Base-by-base conservation (phyloP, 1,284 basidiomycete genomes). In the Sporisorium sorghi region DNA sequence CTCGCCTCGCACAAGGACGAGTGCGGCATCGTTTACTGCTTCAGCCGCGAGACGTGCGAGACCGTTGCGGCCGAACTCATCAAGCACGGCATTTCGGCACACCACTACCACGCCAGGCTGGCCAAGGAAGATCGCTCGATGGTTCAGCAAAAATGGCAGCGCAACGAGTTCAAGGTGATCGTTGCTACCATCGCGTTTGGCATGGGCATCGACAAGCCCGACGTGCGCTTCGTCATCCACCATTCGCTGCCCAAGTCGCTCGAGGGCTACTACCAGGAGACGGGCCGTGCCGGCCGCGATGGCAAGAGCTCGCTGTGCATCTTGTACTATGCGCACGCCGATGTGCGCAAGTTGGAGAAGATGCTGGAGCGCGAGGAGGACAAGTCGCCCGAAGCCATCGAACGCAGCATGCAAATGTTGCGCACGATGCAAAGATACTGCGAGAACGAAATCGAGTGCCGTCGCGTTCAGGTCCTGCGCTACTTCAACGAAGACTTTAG, bases 151-250 rank as follows among this genome's bases (percentile, higher is more conserved):
- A 88, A 89, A 26, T 98, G 94, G 95, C 90, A 92, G 85, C 85
- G 85, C 1, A 91, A 90, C 32, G 86, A 88, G 35, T 90, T 91
- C 76, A 88, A 90, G 56, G 90, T 99, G 66, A 93, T 99, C 60
- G 93, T 97, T 32, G 96, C 95, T 1, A 99, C 96, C 37, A 86
- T 86, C 61, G 86, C 72, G 23, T 98, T 98, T 83, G 96, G 96
- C 10, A 97, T 99, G 96, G 96, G 95, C 17, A 95, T 98, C 65
- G 94, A 98, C 86, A 97, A 97, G 83, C 86, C 90, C 0, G 89
- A 93, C 77, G 92, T 92, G 9, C 89, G 91, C 66, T 92, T 88
- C 79, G 92, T 94, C 52, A 89, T 93, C 55, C 93, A 94, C 78
- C 88, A 90, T 64, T 87, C 88, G 12, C 71, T 92, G 19, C 91